Percentiles rank a stretch among this genome's conserved stretches.
phyloP scores from a whole-genome alignment of 352 stramenopile species.

The Pythium dissotocum region DNA sequence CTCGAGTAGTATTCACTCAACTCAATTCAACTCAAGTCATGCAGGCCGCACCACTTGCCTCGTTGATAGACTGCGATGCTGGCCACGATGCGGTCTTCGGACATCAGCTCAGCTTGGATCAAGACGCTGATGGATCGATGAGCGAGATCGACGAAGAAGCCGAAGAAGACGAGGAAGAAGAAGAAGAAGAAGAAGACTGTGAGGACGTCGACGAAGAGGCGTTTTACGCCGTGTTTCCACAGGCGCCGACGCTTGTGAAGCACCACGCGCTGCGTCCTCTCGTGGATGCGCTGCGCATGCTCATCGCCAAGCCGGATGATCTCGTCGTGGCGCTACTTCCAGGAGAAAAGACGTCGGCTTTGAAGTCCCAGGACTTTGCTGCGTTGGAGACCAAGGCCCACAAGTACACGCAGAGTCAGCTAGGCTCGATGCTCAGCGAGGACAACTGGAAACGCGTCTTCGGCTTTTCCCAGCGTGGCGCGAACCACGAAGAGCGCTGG shows the following conservation, averaged over 20 bases:
- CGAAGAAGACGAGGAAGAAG: background rate
- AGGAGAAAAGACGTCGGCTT: background rate
- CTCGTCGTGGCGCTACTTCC: constrained; percentile 47
- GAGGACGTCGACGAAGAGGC: constrained; percentile 11
- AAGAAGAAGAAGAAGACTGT: constrained; percentile 10
- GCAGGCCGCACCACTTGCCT: constrained; percentile 1
- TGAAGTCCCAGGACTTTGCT: constrained; percentile 24
- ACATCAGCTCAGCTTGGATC: constrained; percentile 11
- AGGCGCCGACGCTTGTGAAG: constrained; percentile 20
- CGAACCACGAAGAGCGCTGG: constrained; percentile 16
- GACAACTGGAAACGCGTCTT: constrained; percentile 36
- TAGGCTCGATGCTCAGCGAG: constrained; percentile 25
- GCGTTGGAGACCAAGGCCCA: constrained; percentile 36
- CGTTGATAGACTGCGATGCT: background rate
- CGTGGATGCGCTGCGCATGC: constrained; percentile 41
- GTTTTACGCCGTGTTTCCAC: constrained; percentile 28
- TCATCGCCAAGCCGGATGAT: constrained; percentile 49
- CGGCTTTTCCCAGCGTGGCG: constrained; percentile 14
- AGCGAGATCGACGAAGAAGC: constrained; percentile 15
- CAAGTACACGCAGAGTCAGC: constrained; percentile 39
- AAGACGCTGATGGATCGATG: constrained; percentile 18
- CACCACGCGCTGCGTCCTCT: constrained; percentile 42
- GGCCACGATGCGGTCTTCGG: constrained; percentile 2
- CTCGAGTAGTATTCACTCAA: background rate
- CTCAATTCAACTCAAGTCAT: background rate